Conservation (phyloP, 1,284 basidiomycete genomes). For the Tylopilus sp. region DNA sequence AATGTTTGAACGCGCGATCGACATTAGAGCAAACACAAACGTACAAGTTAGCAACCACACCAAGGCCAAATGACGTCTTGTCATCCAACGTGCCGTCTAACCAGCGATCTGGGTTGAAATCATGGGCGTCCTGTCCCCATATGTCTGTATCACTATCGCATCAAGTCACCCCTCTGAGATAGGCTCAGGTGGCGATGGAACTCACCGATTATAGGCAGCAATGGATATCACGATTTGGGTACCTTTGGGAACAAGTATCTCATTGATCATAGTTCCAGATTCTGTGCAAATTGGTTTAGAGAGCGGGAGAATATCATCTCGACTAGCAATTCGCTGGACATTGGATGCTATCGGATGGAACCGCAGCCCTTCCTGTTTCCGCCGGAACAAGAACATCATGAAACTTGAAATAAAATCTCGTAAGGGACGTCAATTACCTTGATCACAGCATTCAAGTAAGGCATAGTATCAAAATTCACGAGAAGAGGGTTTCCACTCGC, state of each 20-base stretch:
- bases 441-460: slow-evolving; percentile 60
- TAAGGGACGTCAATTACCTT: slow-evolving; percentile 50
- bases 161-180: not conserved
- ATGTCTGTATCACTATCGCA: slow-evolving; percentile 51
- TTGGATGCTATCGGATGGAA: slow-evolving; percentile 49
- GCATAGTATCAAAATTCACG: slow-evolving; percentile 64
- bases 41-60: slow-evolving; percentile 64
- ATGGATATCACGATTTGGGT: slow-evolving; percentile 48
- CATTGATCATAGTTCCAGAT: slow-evolving; percentile 47
- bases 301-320: slow-evolving; percentile 58
- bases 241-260: slow-evolving; percentile 49
- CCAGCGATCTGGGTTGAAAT: slow-evolving; percentile 64
- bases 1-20: not conserved
- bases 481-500: slow-evolving; percentile 54
- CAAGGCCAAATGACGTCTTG: slow-evolving; percentile 50
- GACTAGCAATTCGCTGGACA: slow-evolving; percentile 47
- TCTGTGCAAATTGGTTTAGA: slow-evolving; percentile 50
- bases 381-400: not conserved
- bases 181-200: not conserved
- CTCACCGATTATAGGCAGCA: slow-evolving; percentile 50
- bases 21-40: not conserved
- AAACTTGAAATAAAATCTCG: not conserved
- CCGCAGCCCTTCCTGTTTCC: slow-evolving; percentile 51
- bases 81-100: slow-evolving; percentile 43
- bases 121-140: slow-evolving; percentile 60